Evolutionary conservation across 768 basidiomycete species (phyloP).

Genomic region (Podaxis rugospora): DNA sequence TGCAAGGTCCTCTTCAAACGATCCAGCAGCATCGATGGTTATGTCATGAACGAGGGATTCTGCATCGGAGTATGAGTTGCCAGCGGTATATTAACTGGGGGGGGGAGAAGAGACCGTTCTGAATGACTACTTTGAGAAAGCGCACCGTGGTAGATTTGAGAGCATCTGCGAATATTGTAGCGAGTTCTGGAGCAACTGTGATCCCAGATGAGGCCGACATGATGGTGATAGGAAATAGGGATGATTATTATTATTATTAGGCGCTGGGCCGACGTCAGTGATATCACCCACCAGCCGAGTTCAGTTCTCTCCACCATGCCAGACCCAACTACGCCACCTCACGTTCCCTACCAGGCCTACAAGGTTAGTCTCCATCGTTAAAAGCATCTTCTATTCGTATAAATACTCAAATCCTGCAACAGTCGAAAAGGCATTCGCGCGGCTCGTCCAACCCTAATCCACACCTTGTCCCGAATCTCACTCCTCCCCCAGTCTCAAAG

Average conservation of each 20-base stretch:
- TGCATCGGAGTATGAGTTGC: conserved; percentile 25
- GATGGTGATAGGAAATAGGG: conserved; percentile 15
- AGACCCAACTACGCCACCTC: conserved; percentile 21
- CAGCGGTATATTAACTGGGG: conserved; percentile 13
- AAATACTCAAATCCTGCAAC: conserved; percentile 2
- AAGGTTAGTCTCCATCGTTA: conserved; percentile 27
- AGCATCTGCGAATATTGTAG: conserved; percentile 53
- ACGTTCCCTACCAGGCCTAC: conserved; percentile 49
- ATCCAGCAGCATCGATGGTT: conserved; percentile 41
- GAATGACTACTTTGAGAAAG: conserved; percentile 76
- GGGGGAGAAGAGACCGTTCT: conserved; percentile 51
- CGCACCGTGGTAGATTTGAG: conserved; percentile 46
- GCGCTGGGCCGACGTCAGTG: neutral
- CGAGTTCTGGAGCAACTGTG: conserved; percentile 52
- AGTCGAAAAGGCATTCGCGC: conserved; percentile 48
- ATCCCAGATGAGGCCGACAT: conserved; percentile 82
- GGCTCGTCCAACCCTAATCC: conserved; percentile 26
- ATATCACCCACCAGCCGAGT: neutral
- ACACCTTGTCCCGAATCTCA: conserved; percentile 22
- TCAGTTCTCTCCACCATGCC: conserved; percentile 22
- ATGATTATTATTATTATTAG: neutral
- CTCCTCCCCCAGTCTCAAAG: conserved; percentile 23
- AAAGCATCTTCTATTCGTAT: conserved; percentile 7
- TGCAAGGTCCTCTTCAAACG: conserved; percentile 59
- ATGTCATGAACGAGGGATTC: conserved; percentile 65